Evolutionary conservation across 768 basidiomycete genomes (phyloP).

Genomic region (Podaxis pistillaris): DNA sequence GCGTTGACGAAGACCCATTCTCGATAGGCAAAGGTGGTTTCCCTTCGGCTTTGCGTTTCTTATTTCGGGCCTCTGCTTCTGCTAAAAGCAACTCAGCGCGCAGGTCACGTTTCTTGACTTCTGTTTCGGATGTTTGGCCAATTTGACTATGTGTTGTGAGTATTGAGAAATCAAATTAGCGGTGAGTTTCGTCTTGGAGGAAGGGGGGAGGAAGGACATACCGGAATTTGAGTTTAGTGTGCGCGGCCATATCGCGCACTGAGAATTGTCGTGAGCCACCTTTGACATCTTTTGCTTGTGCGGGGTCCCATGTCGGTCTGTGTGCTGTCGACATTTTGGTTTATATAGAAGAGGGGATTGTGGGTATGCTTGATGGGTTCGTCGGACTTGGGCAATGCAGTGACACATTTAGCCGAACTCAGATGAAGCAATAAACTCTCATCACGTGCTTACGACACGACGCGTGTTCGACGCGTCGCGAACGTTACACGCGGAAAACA

Average conservation of each 20-base stretch:
- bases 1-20: constrained; percentile 30
- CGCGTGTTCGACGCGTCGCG: constrained; percentile 16
- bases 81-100: constrained; percentile 80
- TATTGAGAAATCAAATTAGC: constrained; percentile 3
- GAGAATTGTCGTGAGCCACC: constrained; percentile 92
- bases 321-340: constrained; percentile 82
- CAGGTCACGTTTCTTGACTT: constrained; percentile 79
- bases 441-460: constrained; percentile 14
- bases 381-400: not conserved
- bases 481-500: constrained; percentile 14
- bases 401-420: not conserved
- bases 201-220: constrained; percentile 25
- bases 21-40: constrained; percentile 44
- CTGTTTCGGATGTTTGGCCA: constrained; percentile 80
- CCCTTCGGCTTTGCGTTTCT: constrained; percentile 92
- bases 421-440: constrained; percentile 3
- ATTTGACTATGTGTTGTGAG: constrained; percentile 55
- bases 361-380: not conserved
- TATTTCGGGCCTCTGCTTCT: constrained; percentile 83
- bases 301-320: constrained; percentile 97
- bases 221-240: constrained; percentile 99
- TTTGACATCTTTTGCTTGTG: constrained; percentile 89
- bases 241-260: constrained; percentile 88
- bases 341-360: not conserved
- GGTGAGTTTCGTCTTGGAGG: not conserved